These are phyloP conservation scores for Erucastrum elatum DNA, from an alignment of 345 rosid genomes.

Conservation along the genomic window DNA sequence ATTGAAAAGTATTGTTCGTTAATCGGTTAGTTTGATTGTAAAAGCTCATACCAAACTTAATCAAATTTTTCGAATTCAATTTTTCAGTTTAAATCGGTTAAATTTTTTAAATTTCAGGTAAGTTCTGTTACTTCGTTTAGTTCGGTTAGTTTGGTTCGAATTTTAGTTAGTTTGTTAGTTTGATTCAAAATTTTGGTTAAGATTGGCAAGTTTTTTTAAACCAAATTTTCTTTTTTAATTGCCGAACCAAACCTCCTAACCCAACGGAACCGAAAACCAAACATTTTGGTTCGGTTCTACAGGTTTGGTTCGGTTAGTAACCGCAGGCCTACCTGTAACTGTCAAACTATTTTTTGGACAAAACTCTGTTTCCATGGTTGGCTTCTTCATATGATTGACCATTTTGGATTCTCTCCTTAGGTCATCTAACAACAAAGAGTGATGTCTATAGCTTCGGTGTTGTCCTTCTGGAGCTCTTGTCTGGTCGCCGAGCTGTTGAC, in stretches of 20 bases:
- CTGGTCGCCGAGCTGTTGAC: conserved; percentile 95
- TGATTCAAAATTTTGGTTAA: not conserved
- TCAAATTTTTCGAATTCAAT: not conserved
- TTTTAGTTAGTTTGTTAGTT: not conserved
- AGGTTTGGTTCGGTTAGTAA: not conserved
- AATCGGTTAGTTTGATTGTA: not conserved
- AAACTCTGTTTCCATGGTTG: conserved; percentile 36
- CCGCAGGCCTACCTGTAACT: not conserved
- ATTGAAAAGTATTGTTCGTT: not conserved
- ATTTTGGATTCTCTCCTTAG: conserved; percentile 42
- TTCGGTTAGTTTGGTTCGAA: not conserved
- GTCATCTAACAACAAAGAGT: conserved; percentile 90
- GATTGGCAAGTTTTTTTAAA: not conserved
- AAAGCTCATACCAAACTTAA: not conserved
- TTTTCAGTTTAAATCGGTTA: not conserved
- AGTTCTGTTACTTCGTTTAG: not conserved
- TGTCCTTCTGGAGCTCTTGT: conserved; percentile 84
- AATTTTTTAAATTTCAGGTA: not conserved
- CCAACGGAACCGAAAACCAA: not conserved
- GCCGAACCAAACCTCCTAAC: not conserved
- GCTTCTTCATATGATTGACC: conserved; percentile 54
- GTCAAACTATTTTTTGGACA: conserved; percentile 2
- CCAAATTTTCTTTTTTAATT: not conserved
- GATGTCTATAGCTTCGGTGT: conserved; percentile 97
- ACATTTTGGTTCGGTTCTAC: not conserved